Conservation (phyloP, 257 asterid species). For the Parsonsia alboflavescens region DNA sequence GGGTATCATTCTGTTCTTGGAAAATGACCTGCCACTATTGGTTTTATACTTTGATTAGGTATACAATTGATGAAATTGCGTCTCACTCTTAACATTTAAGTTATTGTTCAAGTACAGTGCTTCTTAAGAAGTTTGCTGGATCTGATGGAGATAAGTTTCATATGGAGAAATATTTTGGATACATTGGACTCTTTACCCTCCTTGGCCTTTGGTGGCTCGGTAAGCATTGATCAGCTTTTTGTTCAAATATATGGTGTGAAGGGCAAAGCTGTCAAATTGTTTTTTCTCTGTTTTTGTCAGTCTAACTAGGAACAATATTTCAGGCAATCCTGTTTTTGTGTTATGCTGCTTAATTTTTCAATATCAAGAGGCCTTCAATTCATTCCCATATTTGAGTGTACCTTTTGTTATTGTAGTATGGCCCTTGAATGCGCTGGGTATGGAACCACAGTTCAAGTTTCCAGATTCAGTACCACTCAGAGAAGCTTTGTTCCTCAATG, state of each 20-base stretch:
- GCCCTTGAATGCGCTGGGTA: conserved; percentile 64
- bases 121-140: conserved; percentile 70
- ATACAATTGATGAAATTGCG: conserved; percentile 9
- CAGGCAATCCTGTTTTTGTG: background rate
- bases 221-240: conserved; percentile 29
- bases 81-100: background rate
- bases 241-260: background rate
- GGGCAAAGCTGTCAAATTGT: background rate
- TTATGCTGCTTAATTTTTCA: background rate
- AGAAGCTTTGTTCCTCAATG: conserved; percentile 58
- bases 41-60: background rate
- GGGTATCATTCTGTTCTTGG: conserved; percentile 27
- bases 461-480: conserved; percentile 56
- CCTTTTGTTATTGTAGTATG: conserved; percentile 37
- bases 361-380: background rate
- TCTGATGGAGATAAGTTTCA: conserved; percentile 61
- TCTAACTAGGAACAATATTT: background rate
- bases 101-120: conserved; percentile 41
- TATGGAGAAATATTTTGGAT: conserved; percentile 66
- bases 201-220: conserved; percentile 85
- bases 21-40: background rate
- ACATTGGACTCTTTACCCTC: conserved; percentile 60
- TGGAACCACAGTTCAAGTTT: conserved; percentile 63
- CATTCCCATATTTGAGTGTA: background rate
- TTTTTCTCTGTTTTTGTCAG: background rate